Evolutionary conservation across 768 basidiomycete genomes (phyloP), one percentile per base, ranked within the genome.

Genomic region (Tulasnella sp.): DNA sequence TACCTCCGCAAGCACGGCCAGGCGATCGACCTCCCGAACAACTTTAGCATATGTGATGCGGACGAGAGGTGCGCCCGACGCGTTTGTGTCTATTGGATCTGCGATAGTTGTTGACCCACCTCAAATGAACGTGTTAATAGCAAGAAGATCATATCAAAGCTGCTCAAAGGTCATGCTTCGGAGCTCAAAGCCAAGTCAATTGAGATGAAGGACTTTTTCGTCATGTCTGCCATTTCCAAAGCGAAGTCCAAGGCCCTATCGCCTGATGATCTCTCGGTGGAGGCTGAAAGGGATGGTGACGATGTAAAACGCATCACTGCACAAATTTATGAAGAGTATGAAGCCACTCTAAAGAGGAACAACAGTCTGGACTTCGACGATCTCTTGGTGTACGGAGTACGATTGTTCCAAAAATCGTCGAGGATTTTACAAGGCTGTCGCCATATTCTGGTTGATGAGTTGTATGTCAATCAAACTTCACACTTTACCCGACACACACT

Each of bases 361-460:
- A 89, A 89, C 64, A 80, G 83, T 30, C 72, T 94, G 10, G 92
- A 94, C 70, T 94, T 92, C 64, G 92, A 94, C 65, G 90, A 92
- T 67, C 73, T 92, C 17, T 75, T 92, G 2, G 67, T 88, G 0
- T 85, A 77, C 65, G 87, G 87, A 0, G 78, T 87, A 15, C 75
- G 76, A 61, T 74, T 87, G 31, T 87, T 91, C 65, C 67, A 65
- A 2, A 64, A 68, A 25, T 74, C 81, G 62, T 72, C 76, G 12
- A 68, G 73, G 19, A 73, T 82, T 1, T 74, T 79, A 1, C 66
- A 67, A 2, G 83, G 82, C 76, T 85, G 85, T 65, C 69, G 73
- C 53, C 84, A 87, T 66, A 77, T 91, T 5, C 71, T 91, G 3
- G 85, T 88, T 17, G 86, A 88, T 67, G 87, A 91, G 71, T 91